These are phyloP conservation scores for Bruguiera gymnorhiza DNA, from an alignment of 345 rosid genomes.

Conservation along the genomic window DNA sequence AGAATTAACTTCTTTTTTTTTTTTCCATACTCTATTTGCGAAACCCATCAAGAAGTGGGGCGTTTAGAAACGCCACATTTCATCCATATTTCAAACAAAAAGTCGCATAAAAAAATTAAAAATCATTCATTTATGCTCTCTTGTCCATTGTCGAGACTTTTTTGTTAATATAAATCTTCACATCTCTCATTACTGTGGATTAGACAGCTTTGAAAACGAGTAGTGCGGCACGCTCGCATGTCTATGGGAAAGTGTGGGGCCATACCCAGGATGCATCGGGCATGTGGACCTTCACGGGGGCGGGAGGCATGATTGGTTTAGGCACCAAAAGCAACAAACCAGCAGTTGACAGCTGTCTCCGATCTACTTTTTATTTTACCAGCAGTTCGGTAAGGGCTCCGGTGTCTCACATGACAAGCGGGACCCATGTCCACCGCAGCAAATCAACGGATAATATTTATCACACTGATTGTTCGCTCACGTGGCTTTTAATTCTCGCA, in stretches of 20 bases:
- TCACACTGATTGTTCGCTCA: no score
- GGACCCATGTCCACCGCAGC: background rate
- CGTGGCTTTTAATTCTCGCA: no score
- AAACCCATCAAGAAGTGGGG: no score
- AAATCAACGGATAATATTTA: background rate
- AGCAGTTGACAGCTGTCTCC: constrained; percentile 21
- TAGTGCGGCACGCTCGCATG: background rate
- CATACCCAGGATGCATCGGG: background rate
- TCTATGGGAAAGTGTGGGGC: background rate
- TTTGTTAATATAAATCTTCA: no score
- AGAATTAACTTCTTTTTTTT: no score
- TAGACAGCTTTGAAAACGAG: background rate
- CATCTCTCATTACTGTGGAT: no score
- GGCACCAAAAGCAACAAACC: constrained; percentile 8
- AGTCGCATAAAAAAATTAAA: no score
- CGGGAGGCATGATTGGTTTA: constrained; percentile 9
- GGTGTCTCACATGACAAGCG: background rate
- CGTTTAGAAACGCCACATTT: no score
- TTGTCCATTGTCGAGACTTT: no score
- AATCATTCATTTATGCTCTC: no score
- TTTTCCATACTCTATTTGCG: no score
- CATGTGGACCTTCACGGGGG: background rate
- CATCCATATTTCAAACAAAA: no score
- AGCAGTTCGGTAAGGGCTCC: constrained; percentile 4
- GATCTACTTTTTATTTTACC: background rate